Percentiles rank a stretch among this genome's conserved stretches.
phyloP scores from a whole-genome alignment of 257 asterid species.

The Ophiorrhiza pumila region DNA sequence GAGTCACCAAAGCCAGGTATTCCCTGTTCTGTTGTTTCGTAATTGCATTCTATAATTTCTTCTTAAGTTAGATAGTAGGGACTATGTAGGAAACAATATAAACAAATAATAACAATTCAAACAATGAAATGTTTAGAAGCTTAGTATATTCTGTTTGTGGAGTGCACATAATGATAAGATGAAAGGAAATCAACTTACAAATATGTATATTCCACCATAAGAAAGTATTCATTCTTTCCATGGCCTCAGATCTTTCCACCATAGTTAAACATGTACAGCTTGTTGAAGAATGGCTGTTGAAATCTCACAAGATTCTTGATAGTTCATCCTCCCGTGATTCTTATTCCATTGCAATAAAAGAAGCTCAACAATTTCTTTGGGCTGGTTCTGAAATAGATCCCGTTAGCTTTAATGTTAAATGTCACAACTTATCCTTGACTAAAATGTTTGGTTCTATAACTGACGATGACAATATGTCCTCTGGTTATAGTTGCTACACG shows the following conservation, averaged over 20 bases:
- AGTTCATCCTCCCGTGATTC: slow-evolving; percentile 57
- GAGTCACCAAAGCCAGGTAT: too few relatives aligned
- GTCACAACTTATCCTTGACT: slow-evolving; percentile 10
- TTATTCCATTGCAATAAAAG: slow-evolving; percentile 59
- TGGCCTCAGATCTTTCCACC: too few relatives aligned
- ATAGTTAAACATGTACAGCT: slow-evolving; percentile 69
- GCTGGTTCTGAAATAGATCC: slow-evolving; percentile 92
- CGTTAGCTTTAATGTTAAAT: slow-evolving; percentile 41
- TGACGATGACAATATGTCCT: slow-evolving; percentile 25
- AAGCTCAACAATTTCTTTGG: slow-evolving; percentile 92
- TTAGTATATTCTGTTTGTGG: too few relatives aligned
- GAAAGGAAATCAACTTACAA: neutral
- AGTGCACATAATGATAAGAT: neutral
- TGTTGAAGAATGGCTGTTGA: slow-evolving; percentile 81
- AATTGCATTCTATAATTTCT: neutral
- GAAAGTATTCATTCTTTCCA: too few relatives aligned
- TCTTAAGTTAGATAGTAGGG: neutral
- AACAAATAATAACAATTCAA: too few relatives aligned
- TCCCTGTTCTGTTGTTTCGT: neutral
- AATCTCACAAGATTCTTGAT: slow-evolving; percentile 54
- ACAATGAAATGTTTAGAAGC: too few relatives aligned
- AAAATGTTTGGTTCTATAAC: slow-evolving; percentile 9
- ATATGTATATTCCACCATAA: too few relatives aligned
- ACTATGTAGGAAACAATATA: too few relatives aligned
- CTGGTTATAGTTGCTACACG: slow-evolving; percentile 62